These are phyloP conservation scores for Talaromyces liani DNA, from an alignment of 495 filamentous ascomycete genomes.

Conservation along the genomic window DNA sequence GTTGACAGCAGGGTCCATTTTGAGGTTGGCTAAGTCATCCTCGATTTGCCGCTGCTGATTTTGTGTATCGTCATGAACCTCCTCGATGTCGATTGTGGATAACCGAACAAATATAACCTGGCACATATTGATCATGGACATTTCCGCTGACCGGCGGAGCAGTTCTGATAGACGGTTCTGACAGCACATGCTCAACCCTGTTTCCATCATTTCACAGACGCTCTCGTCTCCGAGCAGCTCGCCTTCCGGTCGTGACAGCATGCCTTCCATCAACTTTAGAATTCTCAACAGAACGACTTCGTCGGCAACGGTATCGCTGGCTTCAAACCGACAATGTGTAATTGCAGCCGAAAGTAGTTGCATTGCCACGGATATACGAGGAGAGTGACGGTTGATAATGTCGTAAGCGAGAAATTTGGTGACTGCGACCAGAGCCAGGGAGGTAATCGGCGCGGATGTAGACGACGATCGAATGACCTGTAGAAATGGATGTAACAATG, in stretches of 20 bases:
- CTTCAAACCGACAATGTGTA: slow-evolving; percentile 96
- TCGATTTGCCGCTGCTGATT: slow-evolving; percentile 51
- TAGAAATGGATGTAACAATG: slow-evolving; percentile 89
- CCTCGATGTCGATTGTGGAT: slow-evolving; percentile 73
- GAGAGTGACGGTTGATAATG: slow-evolving; percentile 74
- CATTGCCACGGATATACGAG: slow-evolving; percentile 84
- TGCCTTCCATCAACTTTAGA: slow-evolving; percentile 94
- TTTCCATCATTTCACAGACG: slow-evolving; percentile 99
- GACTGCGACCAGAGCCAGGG: slow-evolving; percentile 87
- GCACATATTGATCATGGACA: slow-evolving; percentile 97
- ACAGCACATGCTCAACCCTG: slow-evolving; percentile 94
- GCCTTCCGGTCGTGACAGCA: slow-evolving; percentile 88
- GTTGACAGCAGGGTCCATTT: slow-evolving; percentile 85
- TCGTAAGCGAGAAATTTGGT: slow-evolving; percentile 97
- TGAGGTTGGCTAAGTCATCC: slow-evolving; percentile 45
- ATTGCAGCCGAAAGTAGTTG: slow-evolving; percentile 89
- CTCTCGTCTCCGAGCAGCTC: slow-evolving; percentile 91
- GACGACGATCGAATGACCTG: slow-evolving; percentile 96
- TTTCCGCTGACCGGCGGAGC: slow-evolving; percentile 83
- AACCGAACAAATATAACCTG: slow-evolving; percentile 93
- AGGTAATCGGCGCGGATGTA: slow-evolving; percentile 92
- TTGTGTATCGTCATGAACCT: slow-evolving; percentile 43
- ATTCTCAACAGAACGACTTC: slow-evolving; percentile 93
- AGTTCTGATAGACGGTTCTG: slow-evolving; percentile 88
- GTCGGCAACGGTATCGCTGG: slow-evolving; percentile 86